phyloP scores from a whole-genome alignment of 257 asterid species.

The Verbena officinalis region DNA sequence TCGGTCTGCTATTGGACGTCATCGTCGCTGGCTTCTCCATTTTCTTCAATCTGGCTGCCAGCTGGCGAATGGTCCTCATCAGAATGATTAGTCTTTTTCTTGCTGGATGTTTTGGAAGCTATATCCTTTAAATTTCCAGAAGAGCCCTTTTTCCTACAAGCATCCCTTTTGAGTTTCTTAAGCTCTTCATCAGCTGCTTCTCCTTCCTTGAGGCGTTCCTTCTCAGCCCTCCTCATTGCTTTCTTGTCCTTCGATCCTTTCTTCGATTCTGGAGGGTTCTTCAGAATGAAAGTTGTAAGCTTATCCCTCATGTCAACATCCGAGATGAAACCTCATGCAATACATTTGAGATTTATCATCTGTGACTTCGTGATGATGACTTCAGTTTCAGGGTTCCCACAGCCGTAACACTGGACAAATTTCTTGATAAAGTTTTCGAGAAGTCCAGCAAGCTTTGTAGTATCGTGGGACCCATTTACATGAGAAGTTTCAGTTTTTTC shows the following conservation, averaged over 20 bases:
- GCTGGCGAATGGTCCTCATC: conserved; percentile 47
- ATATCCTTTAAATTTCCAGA: conserved; percentile 31
- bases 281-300: conserved; percentile 59
- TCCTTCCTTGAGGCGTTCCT: conserved; percentile 60
- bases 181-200: conserved; percentile 57
- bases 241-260: conserved; percentile 59
- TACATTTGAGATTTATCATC: conserved; percentile 55
- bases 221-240: conserved; percentile 62
- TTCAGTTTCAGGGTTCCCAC: conserved; percentile 64
- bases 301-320: conserved; percentile 68
- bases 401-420: conserved; percentile 60
- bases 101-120: conserved; percentile 26
- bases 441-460: conserved; percentile 54
- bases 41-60: conserved; percentile 40
- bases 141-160: conserved; percentile 40
- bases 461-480: conserved; percentile 60
- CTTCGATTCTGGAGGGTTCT: conserved; percentile 58
- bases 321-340: conserved; percentile 56
- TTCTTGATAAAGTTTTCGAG: conserved; percentile 60
- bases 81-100: conserved; percentile 44
- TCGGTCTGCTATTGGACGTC: conserved; percentile 69
- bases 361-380: conserved; percentile 49
- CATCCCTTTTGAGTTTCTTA: conserved; percentile 47
- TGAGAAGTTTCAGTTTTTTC: conserved; percentile 59
- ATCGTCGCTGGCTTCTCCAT: conserved; percentile 43